Percentiles rank a stretch among this genome's conserved stretches.
These are phyloP conservation scores for Aspergillus hancockii DNA, from an alignment of 495 filamentous ascomycete species.

Conservation along the genomic window DNA sequence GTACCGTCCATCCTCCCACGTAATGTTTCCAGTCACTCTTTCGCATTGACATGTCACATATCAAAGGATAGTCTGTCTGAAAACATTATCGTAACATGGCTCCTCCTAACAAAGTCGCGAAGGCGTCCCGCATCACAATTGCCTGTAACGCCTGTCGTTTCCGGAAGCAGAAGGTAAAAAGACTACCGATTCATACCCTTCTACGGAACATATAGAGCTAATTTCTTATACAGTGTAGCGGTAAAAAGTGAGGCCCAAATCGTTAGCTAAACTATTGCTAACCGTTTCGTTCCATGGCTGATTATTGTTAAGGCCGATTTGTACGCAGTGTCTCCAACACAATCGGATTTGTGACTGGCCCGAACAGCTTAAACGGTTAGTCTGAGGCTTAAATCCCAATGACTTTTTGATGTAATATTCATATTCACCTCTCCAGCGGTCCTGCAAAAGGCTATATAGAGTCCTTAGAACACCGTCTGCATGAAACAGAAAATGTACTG, in stretches of 20 bases:
- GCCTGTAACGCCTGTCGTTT: slow-evolving; percentile 42
- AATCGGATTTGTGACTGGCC: slow-evolving; percentile 42
- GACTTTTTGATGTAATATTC: background rate
- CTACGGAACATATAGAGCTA: slow-evolving; percentile 6
- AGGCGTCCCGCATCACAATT: slow-evolving; percentile 33
- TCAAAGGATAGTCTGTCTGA: too few species aligned
- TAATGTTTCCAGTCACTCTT: too few species aligned
- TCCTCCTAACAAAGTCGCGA: slow-evolving; percentile 20
- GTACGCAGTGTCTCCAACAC: slow-evolving; percentile 37
- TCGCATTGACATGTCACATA: too few species aligned
- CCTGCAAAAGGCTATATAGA: slow-evolving; percentile 45
- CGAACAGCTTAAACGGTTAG: slow-evolving; percentile 40
- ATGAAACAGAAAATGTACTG: slow-evolving; percentile 37
- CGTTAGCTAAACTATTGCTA: background rate
- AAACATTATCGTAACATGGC: slow-evolving; percentile 6
- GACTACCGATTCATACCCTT: background rate
- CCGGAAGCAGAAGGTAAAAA: slow-evolving; percentile 40
- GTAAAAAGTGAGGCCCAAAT: slow-evolving; percentile 31
- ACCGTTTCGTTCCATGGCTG: slow-evolving; percentile 5
- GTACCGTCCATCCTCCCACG: too few species aligned
- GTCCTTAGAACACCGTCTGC: slow-evolving; percentile 39
- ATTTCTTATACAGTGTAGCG: slow-evolving; percentile 34
- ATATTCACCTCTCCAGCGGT: slow-evolving; percentile 20
- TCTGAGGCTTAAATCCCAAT: background rate
- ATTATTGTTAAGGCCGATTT: slow-evolving; percentile 30